Evolutionary conservation across 768 basidiomycete species (phyloP).

Genomic region (Asterophora lycoperdoides): DNA sequence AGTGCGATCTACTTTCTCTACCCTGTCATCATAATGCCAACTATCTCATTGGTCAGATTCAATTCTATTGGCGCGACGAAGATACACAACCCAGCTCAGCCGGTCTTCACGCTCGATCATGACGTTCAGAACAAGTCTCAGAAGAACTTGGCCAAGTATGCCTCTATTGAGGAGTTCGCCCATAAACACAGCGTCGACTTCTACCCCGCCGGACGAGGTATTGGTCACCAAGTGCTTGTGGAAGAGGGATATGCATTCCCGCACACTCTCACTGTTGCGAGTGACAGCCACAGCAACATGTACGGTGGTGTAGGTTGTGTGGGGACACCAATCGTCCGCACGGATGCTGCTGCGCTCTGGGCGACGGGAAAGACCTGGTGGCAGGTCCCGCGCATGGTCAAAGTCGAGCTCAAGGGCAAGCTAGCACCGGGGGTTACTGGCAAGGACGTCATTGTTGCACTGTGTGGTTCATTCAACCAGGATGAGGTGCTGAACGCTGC

Average conservation of each 20-base stretch:
- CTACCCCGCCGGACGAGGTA: slow-evolving; percentile 95
- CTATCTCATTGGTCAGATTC: slow-evolving; percentile 52
- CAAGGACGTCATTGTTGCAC: slow-evolving; percentile 96
- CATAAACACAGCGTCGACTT: slow-evolving; percentile 84
- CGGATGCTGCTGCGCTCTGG: slow-evolving; percentile 94
- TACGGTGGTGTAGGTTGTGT: slow-evolving; percentile 98
- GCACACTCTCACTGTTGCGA: slow-evolving; percentile 90
- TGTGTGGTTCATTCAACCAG: slow-evolving; percentile 92
- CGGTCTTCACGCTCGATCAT: slow-evolving; percentile 96
- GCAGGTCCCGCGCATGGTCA: slow-evolving; percentile 97
- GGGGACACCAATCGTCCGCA: slow-evolving; percentile 95
- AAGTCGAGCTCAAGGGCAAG: slow-evolving; percentile 82
- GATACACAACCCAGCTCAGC: slow-evolving; percentile 76
- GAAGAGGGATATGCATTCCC: slow-evolving; percentile 99
- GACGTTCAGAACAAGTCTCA: slow-evolving; percentile 94
- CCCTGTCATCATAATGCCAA: slow-evolving; percentile 2
- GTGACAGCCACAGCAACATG: slow-evolving; percentile 98
- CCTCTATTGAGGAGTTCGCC: slow-evolving; percentile 87
- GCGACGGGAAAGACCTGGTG: slow-evolving; percentile 99
- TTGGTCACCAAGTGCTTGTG: slow-evolving; percentile 95
- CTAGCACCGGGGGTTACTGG: slow-evolving; percentile 90
- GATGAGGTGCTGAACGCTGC: slow-evolving; percentile 97
- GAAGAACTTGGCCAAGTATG: slow-evolving; percentile 91
- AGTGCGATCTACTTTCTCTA: slow-evolving; percentile 48
- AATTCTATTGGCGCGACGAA: slow-evolving; percentile 88